Evolutionary conservation across 2,329 filamentous ascomycete genomes (phyloP).

Genomic region (Neodidymelliopsis sp.): DNA sequence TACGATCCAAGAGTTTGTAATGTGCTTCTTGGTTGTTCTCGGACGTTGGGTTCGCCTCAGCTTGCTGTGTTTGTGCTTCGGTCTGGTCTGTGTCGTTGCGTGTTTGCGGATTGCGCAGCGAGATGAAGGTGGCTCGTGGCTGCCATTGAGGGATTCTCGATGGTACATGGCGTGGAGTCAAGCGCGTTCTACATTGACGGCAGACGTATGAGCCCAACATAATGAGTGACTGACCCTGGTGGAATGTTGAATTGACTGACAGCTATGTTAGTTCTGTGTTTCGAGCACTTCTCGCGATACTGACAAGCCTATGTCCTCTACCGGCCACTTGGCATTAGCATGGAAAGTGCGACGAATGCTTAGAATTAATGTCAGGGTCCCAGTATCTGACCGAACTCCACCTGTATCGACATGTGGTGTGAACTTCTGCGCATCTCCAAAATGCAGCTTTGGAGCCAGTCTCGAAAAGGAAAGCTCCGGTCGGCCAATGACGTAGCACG

Average conservation of each 20-base stretch:
- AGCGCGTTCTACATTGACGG: slow-evolving; percentile 39
- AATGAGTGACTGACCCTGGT: slow-evolving; percentile 9
- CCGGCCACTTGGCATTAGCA: not conserved
- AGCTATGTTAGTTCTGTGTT: slow-evolving; percentile 6
- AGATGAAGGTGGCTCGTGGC: slow-evolving; percentile 42
- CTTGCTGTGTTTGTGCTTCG: slow-evolving; percentile 12
- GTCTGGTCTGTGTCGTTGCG: slow-evolving; percentile 18
- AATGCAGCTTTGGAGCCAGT: slow-evolving; percentile 8
- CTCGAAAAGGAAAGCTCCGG: slow-evolving; percentile 12
- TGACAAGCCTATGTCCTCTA: slow-evolving; percentile 4
- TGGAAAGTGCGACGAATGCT: not conserved
- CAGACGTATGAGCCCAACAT: slow-evolving; percentile 48
- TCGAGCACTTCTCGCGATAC: not conserved
- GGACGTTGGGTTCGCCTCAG: not conserved
- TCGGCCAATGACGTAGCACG: slow-evolving; percentile 31
- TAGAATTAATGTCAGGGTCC: not conserved
- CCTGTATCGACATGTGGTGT: not conserved
- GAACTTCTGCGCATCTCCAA: slow-evolving; percentile 8
- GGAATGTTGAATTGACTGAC: slow-evolving; percentile 2
- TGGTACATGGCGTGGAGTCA: slow-evolving; percentile 20
- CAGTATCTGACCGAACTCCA: not conserved
- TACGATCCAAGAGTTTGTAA: slow-evolving; percentile 11
- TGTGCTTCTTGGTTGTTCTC: slow-evolving; percentile 1
- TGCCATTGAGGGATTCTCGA: slow-evolving; percentile 38
- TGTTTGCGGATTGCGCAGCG: slow-evolving; percentile 27